These are phyloP conservation scores for Termitomyces sp. DNA, from an alignment of 768 basidiomycete species.

Conservation along the genomic window DNA sequence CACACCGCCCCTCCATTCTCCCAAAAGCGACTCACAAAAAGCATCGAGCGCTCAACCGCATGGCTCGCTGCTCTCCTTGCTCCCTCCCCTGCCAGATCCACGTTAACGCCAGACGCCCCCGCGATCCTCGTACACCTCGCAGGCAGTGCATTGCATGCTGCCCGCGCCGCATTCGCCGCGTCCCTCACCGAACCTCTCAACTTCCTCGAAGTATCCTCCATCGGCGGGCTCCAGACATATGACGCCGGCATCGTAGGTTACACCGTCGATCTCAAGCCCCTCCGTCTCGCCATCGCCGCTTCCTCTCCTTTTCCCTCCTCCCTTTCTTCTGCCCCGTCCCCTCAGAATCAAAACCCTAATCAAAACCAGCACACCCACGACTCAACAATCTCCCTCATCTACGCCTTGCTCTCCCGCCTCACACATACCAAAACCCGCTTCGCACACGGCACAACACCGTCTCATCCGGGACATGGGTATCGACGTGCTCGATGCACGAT, in stretches of 20 bases:
- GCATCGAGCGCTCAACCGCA: conserved; percentile 61
- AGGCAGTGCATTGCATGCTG: no score
- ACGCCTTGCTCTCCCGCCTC: conserved; percentile 57
- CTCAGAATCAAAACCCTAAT: no score
- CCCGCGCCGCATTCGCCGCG: conserved; percentile 35
- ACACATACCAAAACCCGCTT: conserved; percentile 61
- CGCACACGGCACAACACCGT: conserved; percentile 44
- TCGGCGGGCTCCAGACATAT: conserved; percentile 52
- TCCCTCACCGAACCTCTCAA: conserved; percentile 30
- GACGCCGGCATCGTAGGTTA: conserved; percentile 75
- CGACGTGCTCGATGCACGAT: conserved; percentile 74
- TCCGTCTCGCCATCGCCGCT: conserved; percentile 32
- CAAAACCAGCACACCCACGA: not conserved
- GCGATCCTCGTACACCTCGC: no score
- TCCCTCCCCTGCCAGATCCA: not conserved
- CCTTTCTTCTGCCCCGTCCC: no score
- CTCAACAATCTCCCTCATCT: conserved; percentile 37
- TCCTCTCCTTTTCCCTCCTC: no score
- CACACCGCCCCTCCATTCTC: conserved; percentile 65
- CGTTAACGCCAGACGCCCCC: no score
- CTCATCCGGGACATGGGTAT: conserved; percentile 65
- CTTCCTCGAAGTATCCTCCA: conserved; percentile 22
- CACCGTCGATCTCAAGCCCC: conserved; percentile 62
- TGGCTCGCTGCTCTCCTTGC: conserved; percentile 64
- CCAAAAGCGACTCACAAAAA: conserved; percentile 77